Evolutionary conservation across 257 asterid species (phyloP).

Genomic region (Solanum pinnatisectum): DNA sequence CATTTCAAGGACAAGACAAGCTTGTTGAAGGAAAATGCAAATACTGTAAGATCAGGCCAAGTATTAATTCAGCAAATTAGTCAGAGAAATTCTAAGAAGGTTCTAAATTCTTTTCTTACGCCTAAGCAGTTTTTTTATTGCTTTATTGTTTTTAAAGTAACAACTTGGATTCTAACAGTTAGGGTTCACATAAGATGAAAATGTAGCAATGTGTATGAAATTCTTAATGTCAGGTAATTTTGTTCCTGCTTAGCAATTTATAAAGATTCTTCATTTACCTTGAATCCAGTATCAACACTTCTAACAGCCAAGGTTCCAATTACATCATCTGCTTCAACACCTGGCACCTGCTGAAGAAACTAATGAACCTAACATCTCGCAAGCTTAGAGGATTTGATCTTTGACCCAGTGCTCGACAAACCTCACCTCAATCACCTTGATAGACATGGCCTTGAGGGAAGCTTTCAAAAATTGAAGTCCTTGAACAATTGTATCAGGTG

Average conservation of each 20-base stretch:
- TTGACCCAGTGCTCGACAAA: background rate
- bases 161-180: background rate
- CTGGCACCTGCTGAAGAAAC: constrained; percentile 73
- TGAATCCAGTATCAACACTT: constrained; percentile 79
- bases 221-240: background rate
- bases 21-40: background rate
- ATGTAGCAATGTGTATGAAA: background rate
- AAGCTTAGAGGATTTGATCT: background rate
- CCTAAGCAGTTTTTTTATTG: background rate
- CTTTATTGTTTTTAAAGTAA: background rate
- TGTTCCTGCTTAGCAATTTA: background rate
- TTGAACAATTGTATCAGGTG: constrained; percentile 95
- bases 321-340: constrained; percentile 99
- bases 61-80: background rate
- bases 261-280: constrained; percentile 31
- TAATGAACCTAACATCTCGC: background rate
- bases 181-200: background rate
- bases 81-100: background rate
- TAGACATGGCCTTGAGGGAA: constrained; percentile 87
- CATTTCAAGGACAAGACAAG: background rate
- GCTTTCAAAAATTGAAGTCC: constrained; percentile 98
- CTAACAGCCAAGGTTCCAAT: constrained; percentile 89
- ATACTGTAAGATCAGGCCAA: background rate
- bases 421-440: constrained; percentile 89
- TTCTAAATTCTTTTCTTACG: background rate